These are phyloP conservation scores for Fraxinus albicans DNA, from an alignment of 305 asterid genomes.

Conservation along the genomic window DNA sequence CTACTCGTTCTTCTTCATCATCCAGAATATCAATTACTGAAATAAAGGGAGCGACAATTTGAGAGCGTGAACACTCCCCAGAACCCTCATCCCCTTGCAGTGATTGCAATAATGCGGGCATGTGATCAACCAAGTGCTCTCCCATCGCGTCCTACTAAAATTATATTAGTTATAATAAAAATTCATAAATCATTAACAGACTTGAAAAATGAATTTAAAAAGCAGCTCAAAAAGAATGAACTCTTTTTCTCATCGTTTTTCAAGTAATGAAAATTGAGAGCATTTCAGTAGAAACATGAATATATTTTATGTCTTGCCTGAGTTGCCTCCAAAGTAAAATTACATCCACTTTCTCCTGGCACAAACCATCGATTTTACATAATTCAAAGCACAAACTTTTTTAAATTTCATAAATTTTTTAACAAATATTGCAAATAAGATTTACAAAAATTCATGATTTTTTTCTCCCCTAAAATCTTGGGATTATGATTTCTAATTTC, in stretches of 20 bases:
- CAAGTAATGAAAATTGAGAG: neutral
- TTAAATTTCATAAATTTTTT: neutral
- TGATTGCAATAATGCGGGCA: neutral
- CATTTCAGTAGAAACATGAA: neutral
- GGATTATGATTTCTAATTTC: neutral
- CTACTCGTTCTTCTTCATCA: neutral
- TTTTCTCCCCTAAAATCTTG: neutral
- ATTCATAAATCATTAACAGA: neutral
- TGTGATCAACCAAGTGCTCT: neutral
- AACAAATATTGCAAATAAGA: neutral
- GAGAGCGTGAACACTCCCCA: neutral
- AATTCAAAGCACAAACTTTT: neutral
- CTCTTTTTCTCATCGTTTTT: neutral
- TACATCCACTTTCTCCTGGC: neutral
- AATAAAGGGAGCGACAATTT: neutral
- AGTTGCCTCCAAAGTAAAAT: neutral
- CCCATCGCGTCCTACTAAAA: neutral
- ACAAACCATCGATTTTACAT: neutral
- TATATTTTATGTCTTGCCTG: neutral
- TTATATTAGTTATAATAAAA: neutral
- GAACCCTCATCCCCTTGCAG: neutral
- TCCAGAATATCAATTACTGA: neutral
- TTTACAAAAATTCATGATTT: neutral
- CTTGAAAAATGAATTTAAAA: neutral
- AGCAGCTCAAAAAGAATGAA: neutral